Evolutionary conservation across 352 stramenopile species (phyloP), one percentile per base, ranked within the genome.

Genomic region (Pythium dissimile): DNA sequence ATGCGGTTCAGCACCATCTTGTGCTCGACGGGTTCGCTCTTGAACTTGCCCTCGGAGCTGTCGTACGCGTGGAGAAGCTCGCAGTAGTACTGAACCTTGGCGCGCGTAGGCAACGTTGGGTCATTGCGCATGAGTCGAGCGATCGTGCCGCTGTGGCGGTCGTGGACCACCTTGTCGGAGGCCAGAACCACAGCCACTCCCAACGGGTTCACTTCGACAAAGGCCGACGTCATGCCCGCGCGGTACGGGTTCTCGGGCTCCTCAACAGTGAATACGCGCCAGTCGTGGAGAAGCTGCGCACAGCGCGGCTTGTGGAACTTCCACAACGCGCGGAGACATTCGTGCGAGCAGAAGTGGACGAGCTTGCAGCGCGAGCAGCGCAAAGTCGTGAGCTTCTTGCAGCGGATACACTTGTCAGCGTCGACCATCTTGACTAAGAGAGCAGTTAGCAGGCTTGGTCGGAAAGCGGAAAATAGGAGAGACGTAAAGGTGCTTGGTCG

Each of bases 281-380:
- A n/a, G 34, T 16, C 34, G 5, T 41, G 5, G 34, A 15, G 12
- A 16, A 41, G 16, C 34, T 6, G 12, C 12, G 16, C 26, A 35
- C 70, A 75, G 23, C 73, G 60, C 8, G 43, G 7, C 34, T 71
- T 73, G 54, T 78, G 70, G 15, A 23, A 49, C 10, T 20, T 16
- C 70, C 66, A 78, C 30, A 57, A 37, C 16, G 26, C 50, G 16
- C 20, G 38, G 47, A 69, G 62, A 28, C 70, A 78, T 28, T 45
- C 56, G 24, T 56, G 37, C 7, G 51, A 43, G 41, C 70, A 77
- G 8, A 75, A 39, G 11, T 39, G 27, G 26, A 75, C 53, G 9
- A 42, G 46, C 38, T 69, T 70, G 56, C 70, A 78, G 35, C 57
- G 47, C 41, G 45, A 66, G 51, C 66, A 78, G n/a, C 56, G 59